phyloP scores from a whole-genome alignment of 176 grass and related monocot species.

The Oryza rufipogon region DNA sequence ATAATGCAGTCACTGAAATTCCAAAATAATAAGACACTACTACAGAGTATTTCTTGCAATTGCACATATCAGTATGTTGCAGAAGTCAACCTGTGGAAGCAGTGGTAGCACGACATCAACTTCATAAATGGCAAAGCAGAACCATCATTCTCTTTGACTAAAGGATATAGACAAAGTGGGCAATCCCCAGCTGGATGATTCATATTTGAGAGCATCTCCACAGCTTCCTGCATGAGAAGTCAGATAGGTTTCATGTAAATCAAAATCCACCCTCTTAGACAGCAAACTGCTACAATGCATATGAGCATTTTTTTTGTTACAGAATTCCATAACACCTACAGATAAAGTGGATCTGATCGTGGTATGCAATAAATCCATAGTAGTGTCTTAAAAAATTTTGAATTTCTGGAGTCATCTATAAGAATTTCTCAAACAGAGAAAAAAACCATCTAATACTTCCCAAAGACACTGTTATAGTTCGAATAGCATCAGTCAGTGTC shows the following conservation, averaged over 20 bases:
- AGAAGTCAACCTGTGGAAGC: constrained; percentile 79
- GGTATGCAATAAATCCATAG: not conserved
- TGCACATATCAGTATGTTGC: constrained; percentile 14
- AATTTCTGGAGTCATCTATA: not conserved
- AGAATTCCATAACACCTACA: not conserved
- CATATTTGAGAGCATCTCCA: constrained; percentile 81
- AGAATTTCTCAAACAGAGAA: constrained; percentile 18
- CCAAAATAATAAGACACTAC: constrained; percentile 29
- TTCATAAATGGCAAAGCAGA: constrained; percentile 82
- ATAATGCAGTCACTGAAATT: constrained; percentile 77
- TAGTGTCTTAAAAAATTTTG: not conserved
- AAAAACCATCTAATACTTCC: constrained; percentile 7
- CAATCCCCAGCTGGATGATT: constrained; percentile 98
- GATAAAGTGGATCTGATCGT: not conserved
- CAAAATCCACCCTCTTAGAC: not conserved
- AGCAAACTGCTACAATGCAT: not conserved
- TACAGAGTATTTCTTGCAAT: constrained; percentile 10
- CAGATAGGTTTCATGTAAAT: constrained; percentile 30
- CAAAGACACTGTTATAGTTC: not conserved
- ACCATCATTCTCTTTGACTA: constrained; percentile 57
- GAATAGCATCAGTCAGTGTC: not conserved
- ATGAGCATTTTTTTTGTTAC: not conserved
- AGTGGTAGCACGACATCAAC: constrained; percentile 98
- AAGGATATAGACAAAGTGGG: constrained; percentile 89
- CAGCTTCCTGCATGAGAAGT: constrained; percentile 70